phyloP scores from a whole-genome alignment of 352 stramenopile genomes.

The Phytophthora fragariaefolia region DNA sequence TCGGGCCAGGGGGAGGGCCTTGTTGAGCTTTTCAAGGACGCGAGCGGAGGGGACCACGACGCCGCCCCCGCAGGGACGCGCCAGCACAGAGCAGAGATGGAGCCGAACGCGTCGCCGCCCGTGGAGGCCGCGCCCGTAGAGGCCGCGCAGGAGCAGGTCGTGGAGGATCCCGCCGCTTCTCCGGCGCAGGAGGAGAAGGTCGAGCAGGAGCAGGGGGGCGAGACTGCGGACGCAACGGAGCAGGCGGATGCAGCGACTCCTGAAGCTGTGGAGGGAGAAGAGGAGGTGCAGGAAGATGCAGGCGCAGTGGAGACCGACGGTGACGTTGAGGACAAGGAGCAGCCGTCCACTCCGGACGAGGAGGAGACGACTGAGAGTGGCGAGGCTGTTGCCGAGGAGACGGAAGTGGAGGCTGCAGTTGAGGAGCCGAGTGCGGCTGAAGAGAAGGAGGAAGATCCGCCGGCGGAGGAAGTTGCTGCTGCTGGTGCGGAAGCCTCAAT shows the following conservation, averaged over 20 bases:
- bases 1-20: background rate
- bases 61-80: background rate
- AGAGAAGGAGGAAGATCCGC: conserved; percentile 16
- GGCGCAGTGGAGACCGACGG: conserved; percentile 9
- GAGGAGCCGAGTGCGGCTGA: conserved; percentile 7
- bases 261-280: conserved; percentile 1
- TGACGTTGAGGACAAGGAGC: conserved; percentile 1
- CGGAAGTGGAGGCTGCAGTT: background rate
- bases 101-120: conserved; percentile 20
- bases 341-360: conserved; percentile 13
- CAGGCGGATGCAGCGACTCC: background rate
- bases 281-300: background rate
- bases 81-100: conserved; percentile 28
- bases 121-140: conserved; percentile 6
- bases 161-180: background rate
- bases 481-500: conserved; percentile 1
- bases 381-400: background rate
- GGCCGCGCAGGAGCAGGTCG: background rate
- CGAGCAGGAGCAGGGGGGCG: conserved; percentile 3
- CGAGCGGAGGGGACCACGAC: background rate
- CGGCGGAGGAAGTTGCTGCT: conserved; percentile 3
- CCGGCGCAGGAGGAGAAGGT: background rate
- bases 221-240: conserved; percentile 16
- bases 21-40: conserved; percentile 37
- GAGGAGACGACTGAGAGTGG: background rate